Conservation (phyloP, 176 grass and related monocot species). For the Aegilops speltoides region DNA sequence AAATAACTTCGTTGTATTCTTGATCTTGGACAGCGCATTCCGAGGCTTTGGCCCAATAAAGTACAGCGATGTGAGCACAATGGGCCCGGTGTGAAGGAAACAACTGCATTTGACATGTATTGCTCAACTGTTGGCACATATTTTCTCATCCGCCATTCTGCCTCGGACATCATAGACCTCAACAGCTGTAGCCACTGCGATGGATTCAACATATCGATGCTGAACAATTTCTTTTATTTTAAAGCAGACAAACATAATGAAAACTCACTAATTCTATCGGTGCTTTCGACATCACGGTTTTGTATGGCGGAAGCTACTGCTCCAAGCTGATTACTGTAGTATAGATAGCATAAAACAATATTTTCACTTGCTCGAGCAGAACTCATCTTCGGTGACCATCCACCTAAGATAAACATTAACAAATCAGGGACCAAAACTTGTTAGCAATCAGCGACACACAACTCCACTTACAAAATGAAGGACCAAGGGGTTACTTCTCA, state of each 20-base stretch:
- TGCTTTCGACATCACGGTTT: slow-evolving; percentile 46
- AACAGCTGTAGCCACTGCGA: slow-evolving; percentile 59
- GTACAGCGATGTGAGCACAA: slow-evolving; percentile 64
- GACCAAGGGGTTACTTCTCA: slow-evolving; percentile 43
- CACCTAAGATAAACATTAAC: slow-evolving; percentile 39
- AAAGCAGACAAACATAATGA: no score
- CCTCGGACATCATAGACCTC: slow-evolving; percentile 65
- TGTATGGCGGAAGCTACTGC: slow-evolving; percentile 45
- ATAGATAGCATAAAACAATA: slow-evolving; percentile 61
- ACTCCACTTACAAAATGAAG: not conserved
- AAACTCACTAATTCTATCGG: slow-evolving; percentile 54
- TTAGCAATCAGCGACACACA: no score
- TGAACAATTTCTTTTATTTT: no score
- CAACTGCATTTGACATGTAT: slow-evolving; percentile 54
- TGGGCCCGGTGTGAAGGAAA: slow-evolving; percentile 59
- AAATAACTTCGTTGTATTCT: slow-evolving; percentile 54
- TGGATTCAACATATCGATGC: not conserved
- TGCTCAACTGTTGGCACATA: slow-evolving; percentile 47
- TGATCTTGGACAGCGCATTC: slow-evolving; percentile 28
- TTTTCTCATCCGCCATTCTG: slow-evolving; percentile 39
- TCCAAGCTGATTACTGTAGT: slow-evolving; percentile 17
- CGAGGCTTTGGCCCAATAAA: slow-evolving; percentile 43
- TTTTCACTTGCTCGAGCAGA: slow-evolving; percentile 64
- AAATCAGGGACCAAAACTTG: not conserved
- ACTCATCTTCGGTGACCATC: slow-evolving; percentile 50